Percentiles rank a stretch among this genome's conserved stretches.
phyloP scores from a whole-genome alignment of 257 asterid species.

The Leonotis leonurus region DNA sequence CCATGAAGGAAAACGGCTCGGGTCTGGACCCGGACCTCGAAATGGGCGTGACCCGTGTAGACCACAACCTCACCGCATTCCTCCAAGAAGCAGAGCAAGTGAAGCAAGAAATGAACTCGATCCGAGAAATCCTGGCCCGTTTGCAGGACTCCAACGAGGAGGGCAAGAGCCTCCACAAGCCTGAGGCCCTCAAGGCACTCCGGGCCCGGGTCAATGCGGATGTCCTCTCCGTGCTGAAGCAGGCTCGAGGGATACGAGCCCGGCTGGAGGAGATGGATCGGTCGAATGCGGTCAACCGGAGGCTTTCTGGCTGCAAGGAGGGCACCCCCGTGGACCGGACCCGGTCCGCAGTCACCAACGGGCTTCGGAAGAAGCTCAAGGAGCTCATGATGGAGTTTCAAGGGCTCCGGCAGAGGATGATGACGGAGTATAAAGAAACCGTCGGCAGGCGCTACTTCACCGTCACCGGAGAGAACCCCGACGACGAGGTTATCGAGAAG shows the following conservation, averaged over 20 bases:
- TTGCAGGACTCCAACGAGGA: constrained; percentile 57
- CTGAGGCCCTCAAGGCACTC: constrained; percentile 59
- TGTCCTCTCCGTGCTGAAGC: constrained; percentile 51
- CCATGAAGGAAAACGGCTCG: constrained; percentile 58
- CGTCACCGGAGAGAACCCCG: constrained; percentile 71
- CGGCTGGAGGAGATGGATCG: constrained; percentile 82
- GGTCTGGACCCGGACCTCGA: constrained; percentile 60
- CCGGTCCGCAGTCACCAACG: constrained; percentile 73
- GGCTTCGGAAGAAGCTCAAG: constrained; percentile 86
- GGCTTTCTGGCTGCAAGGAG: constrained; percentile 68
- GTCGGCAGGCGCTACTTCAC: constrained; percentile 79
- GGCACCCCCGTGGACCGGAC: constrained; percentile 75
- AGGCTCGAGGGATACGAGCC: constrained; percentile 49
- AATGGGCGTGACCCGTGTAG: constrained; percentile 47
- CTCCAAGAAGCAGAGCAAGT: constrained; percentile 73
- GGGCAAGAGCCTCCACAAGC: constrained; percentile 58
- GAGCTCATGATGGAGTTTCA: constrained; percentile 96
- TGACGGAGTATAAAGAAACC: constrained; percentile 84
- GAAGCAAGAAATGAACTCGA: constrained; percentile 63
- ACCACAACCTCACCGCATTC: constrained; percentile 61
- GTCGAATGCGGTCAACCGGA: constrained; percentile 49
- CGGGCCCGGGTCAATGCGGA: constrained; percentile 47
- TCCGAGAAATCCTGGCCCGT: constrained; percentile 45
- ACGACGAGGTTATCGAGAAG: constrained; percentile 69
- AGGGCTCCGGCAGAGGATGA: constrained; percentile 80